Evolutionary conservation across 1,139 yeast genomes (phyloP).

Genomic region (Torulaspora pretoriensis): DNA sequence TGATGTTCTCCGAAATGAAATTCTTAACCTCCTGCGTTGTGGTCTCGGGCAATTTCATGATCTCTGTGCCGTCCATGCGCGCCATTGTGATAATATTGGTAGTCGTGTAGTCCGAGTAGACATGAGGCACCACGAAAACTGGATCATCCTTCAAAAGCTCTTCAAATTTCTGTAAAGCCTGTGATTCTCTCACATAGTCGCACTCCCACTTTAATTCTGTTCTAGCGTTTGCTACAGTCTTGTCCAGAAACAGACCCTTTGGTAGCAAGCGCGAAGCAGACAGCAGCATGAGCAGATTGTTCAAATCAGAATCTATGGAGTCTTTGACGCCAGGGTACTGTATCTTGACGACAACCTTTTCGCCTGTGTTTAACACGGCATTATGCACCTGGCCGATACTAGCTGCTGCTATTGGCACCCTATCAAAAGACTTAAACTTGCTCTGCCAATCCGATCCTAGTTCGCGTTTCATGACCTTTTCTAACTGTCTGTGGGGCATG

Average conservation of each 20-base stretch:
- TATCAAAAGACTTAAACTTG: constrained; percentile 71
- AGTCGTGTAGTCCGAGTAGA: constrained; percentile 72
- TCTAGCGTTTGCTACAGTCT: constrained; percentile 89
- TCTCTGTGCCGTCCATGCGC: constrained; percentile 75
- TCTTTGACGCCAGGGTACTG: constrained; percentile 98
- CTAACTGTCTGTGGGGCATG: constrained; percentile 91
- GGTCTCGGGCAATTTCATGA: constrained; percentile 70
- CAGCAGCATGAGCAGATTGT: constrained; percentile 71
- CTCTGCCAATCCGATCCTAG: constrained; percentile 76
- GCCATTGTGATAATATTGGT: constrained; percentile 88
- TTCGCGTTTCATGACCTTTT: constrained; percentile 65
- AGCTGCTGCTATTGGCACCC: constrained; percentile 94
- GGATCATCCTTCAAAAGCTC: constrained; percentile 60
- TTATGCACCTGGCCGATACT: constrained; percentile 95
- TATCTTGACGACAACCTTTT: constrained; percentile 87
- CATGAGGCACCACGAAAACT: constrained; percentile 75
- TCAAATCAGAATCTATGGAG: constrained; percentile 89
- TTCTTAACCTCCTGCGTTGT: constrained; percentile 59
- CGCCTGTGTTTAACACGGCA: constrained; percentile 60
- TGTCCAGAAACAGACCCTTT: constrained; percentile 85
- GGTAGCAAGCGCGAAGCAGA: constrained; percentile 88
- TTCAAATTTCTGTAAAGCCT: constrained; percentile 64
- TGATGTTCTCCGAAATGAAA: constrained; percentile 79
- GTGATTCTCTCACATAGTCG: constrained; percentile 89
- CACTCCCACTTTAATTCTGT: constrained; percentile 96